Evolutionary conservation across 2,329 filamentous ascomycete genomes (phyloP).

Genomic region (Diplodia scrobiculata): DNA sequence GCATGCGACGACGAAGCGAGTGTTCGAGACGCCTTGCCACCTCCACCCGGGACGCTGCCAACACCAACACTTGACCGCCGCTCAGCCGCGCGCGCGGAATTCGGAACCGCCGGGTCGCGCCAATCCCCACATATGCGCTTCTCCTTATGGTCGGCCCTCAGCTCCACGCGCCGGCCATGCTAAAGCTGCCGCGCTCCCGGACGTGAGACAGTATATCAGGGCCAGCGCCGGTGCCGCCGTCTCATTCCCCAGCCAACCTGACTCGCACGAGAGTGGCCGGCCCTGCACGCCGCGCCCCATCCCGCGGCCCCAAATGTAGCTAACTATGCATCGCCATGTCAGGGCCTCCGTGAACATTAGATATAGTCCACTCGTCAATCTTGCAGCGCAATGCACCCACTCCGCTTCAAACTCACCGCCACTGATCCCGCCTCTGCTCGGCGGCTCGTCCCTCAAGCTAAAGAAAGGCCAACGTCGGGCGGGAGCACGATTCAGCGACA

Average conservation of each 20-base stretch:
- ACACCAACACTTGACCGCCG: constrained; percentile 24
- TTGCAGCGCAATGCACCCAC: neutral
- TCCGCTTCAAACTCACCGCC: constrained; percentile 20
- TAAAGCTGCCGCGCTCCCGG: constrained; percentile 2
- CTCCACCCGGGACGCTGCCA: constrained; percentile 18
- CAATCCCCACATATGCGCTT: neutral
- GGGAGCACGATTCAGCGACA: neutral
- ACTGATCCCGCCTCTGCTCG: constrained; percentile 6
- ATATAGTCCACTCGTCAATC: constrained; percentile 16
- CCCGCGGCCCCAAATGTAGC: constrained; percentile 2
- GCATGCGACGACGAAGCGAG: constrained; percentile 25
- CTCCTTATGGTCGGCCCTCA: neutral
- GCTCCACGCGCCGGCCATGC: neutral
- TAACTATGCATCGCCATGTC: constrained; percentile 16
- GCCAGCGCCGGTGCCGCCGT: constrained; percentile 22
- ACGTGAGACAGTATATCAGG: neutral
- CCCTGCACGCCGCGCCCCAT: constrained; percentile 12
- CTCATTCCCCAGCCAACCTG: constrained; percentile 21
- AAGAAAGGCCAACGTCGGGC: constrained; percentile 6
- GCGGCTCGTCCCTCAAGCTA: neutral
- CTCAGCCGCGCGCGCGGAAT: constrained; percentile 22
- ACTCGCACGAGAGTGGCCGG: constrained; percentile 9
- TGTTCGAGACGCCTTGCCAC: constrained; percentile 26
- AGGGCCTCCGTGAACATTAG: neutral
- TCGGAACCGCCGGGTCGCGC: constrained; percentile 4